A percentile compares a stretch with the other conserved stretches of the same genome.
These are phyloP conservation scores for Ascomycota sp. DNA, from an alignment of 2,329 filamentous ascomycete genomes.

Conservation along the genomic window DNA sequence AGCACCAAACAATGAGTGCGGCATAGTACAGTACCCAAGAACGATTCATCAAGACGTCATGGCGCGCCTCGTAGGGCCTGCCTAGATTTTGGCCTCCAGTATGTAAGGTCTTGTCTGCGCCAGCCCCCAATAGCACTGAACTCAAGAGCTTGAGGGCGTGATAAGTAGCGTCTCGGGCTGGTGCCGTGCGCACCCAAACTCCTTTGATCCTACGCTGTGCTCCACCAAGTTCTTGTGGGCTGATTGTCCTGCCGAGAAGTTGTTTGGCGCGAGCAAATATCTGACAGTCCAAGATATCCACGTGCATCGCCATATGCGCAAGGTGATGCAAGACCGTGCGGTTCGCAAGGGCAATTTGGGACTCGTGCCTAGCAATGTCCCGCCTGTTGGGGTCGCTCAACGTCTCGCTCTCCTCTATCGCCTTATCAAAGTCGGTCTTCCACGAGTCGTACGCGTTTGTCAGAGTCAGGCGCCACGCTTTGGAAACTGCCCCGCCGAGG, in stretches of 20 bases:
- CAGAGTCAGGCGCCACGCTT: conserved; percentile 76
- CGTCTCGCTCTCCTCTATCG: conserved; percentile 39
- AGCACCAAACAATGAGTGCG: conserved; percentile 81
- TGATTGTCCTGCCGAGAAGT: conserved; percentile 70
- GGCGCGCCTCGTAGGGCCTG: conserved; percentile 54
- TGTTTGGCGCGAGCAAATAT: conserved; percentile 80
- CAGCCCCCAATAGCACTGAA: conserved; percentile 45
- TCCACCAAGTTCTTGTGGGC: conserved; percentile 56
- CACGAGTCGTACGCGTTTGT: conserved; percentile 83
- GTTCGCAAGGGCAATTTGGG: conserved; percentile 57
- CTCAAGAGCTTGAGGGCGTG: conserved; percentile 79
- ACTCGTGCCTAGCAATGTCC: conserved; percentile 36
- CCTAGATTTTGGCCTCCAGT: conserved; percentile 10
- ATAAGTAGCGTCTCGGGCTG: conserved; percentile 76
- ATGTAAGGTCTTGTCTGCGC: too few relatives aligned
- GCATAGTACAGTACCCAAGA: conserved; percentile 95
- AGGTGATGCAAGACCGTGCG: conserved; percentile 80
- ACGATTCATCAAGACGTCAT: conserved; percentile 76
- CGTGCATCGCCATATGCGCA: conserved; percentile 94
- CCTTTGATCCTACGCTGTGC: conserved; percentile 73
- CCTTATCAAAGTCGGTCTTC: conserved; percentile 80
- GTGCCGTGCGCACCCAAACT: conserved; percentile 71
- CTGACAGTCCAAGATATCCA: conserved; percentile 92
- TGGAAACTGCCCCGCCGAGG: conserved; percentile 53
- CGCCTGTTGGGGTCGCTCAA: conserved; percentile 33